Evolutionary conservation across 2,329 filamentous ascomycete genomes (phyloP), one percentile per base, ranked within the genome.

Genomic region (Colletotrichum eleusines): DNA sequence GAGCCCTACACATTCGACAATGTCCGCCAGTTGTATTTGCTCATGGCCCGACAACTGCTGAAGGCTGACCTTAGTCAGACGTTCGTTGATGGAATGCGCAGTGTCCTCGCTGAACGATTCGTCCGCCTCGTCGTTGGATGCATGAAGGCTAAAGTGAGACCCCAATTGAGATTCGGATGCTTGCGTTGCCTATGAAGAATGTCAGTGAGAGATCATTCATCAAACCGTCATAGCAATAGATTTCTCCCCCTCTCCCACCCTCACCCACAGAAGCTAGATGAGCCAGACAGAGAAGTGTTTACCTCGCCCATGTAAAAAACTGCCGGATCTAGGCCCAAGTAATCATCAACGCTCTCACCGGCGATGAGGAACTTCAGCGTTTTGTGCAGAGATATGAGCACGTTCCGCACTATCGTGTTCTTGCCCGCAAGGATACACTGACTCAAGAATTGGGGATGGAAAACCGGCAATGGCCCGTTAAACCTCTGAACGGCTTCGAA

Each of bases 381-480:
- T 75, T 90, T 89, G 76, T 94, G 87, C 28, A 99, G 83, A 7
- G 88, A 88, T 62, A 92, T 83, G 35, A 98, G 80, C 12, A 97
- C 90, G 12, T 85, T 86, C 74, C 94, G 91, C 2, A 96, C 94
- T 7, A 94, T 80, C 4, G 81, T 78, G 42, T 87, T 87, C 78
- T 97, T 97, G 0, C 95, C 95, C 26, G 91, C 88, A 33, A 97
- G 84, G 46, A 97, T 94, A 75, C 93, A 95, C 79, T 98, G 93
- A 63, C 93, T 92, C 33, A 98, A 82, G 69, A 97, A 93, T 76
- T 97, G 94, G 0, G 96, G 96, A 76, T 99, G 95, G 76, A 97
- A 99, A 2, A 97, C 87, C 0, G 96, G 94, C 8, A 98, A 83
- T 2, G 95, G 92, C 0, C 94, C 93, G 76, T 98, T 98, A 59